These are phyloP conservation scores for Carallia pectinifolia DNA, from an alignment of 345 rosid genomes.

Conservation along the genomic window DNA sequence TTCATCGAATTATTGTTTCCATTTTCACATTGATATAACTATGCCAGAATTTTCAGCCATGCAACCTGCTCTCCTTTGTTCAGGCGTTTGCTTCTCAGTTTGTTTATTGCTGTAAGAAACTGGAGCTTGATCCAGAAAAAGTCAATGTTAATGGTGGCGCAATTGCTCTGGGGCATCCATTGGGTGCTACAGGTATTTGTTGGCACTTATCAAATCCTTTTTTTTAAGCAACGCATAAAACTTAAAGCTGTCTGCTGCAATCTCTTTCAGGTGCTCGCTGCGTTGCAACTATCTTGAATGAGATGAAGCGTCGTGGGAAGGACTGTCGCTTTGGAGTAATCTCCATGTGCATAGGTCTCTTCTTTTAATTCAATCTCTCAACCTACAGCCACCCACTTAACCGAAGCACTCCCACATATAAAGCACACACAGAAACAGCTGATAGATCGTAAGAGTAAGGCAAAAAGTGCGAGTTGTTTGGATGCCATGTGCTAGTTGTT, in stretches of 20 bases:
- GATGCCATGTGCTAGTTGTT: no score
- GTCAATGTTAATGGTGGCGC: constrained; percentile 98
- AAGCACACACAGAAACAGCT: not conserved
- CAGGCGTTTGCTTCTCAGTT: constrained; percentile 99
- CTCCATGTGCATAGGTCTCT: constrained; percentile 91
- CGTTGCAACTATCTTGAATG: constrained; percentile 76
- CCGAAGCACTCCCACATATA: not conserved
- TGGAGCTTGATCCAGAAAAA: constrained; percentile 64
- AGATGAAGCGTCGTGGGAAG: constrained; percentile 89
- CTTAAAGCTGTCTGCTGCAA: constrained; percentile 4
- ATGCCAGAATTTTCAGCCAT: not conserved
- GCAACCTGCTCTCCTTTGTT: constrained; percentile 10
- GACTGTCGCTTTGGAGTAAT: constrained; percentile 83
- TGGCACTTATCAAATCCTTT: no score
- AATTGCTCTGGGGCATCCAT: constrained; percentile 91
- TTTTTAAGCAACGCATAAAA: not conserved
- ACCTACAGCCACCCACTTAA: not conserved
- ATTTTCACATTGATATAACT: no score
- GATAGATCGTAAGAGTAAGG: not conserved
- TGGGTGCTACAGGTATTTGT: constrained; percentile 84
- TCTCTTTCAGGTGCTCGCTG: constrained; percentile 70
- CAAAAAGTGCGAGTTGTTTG: not conserved
- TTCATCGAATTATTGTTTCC: no score
- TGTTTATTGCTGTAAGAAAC: constrained; percentile 76
- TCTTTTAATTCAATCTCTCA: constrained; percentile 12